Evolutionary conservation across 192 early-diverging fungal genomes (phyloP), one percentile per base, ranked within the genome.

Genomic region (Pilaira anomala): DNA sequence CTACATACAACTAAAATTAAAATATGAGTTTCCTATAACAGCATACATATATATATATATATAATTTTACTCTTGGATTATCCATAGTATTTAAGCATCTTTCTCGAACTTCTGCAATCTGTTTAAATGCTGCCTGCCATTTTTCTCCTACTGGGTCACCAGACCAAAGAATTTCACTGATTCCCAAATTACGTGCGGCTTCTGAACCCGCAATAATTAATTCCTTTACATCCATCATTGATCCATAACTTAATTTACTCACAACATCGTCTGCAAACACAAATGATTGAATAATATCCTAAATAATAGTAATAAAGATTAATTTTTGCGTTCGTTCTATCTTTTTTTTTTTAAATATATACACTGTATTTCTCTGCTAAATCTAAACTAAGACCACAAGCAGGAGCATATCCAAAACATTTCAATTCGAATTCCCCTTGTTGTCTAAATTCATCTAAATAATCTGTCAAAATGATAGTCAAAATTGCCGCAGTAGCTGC

Each of bases 401-500:
- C 79, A 0, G 83, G 76, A 6, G 77, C 83, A 69, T 75, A 84
- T 0, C 75, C 73, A 59, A 73, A 77, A 36, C 83, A 82, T 16
- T 67, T 55, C 9, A 84, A 71, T 48, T 63, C 49, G 50, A 83
- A 77, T 9, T 72, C 40, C 0, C 44, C 44, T n/a, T 74, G 65
- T 22, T 75, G 69, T 36, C 65, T 65, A 41, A 81, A 81, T 56
- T 81, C 80, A 30, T 76, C 69, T 3, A 81, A 71, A 52, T 81
- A 78, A 58, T 87, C 83, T 24, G 76, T 68, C 12, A 92, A 30
- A 83, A 90, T 87, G 45, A 90, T 92, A 8, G 85, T 86, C 54
- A 92, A 60, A 11, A 89, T 77, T 1, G 87, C 82, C 0, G 90
- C 88, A 0, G 87, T 87, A 3, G 85, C 86, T 7, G 73, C 87